Base-by-base conservation (phyloP, 2,329 filamentous ascomycete genomes). In the Penicillium vulpinum region DNA sequence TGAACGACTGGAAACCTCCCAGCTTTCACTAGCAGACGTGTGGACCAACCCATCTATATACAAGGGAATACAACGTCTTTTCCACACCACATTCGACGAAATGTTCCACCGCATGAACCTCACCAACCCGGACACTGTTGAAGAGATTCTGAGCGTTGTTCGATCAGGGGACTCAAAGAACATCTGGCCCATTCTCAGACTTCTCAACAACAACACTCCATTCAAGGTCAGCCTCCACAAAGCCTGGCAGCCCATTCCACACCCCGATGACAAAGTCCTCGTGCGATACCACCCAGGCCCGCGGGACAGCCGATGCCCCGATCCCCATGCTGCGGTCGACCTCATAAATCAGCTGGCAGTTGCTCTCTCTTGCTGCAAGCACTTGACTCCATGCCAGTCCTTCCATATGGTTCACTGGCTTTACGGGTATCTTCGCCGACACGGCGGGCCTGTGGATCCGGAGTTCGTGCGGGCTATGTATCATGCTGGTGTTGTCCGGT, bases 391-490 rank as follows among this genome's bases (percentile, higher is more conserved):
- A 0, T 73, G 74, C n/a, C 68, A 70, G 11, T 74, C 80, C 0
- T 80, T 77, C 56, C 69, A 75, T n/a, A 63, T 78, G 28, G 76
- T 83, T 8, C 74, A 77, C 61, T 77, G 77, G 68, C 76, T 79
- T 51, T 83, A 80, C 62, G 63, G 68, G 7, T 80, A 76, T 60
- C 71, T 84, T 4, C 66, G 70, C 22, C 69, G 70, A 24, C 73
- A 78, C 43, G 61, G 72, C 46, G 78, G 76, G 9, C 77, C 77
- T 2, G 66, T 83, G 16, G 68, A 70, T 18, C 72, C 76, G 1
- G 60, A 73, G 3, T 69, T 85, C 56, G 76, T 75, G 7, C 75
- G 78, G 31, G 80, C 82, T 0, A 62, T 85, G 64, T 81, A 82
- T 55, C 73, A 78, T 61, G 77, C 79, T 22, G 81, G 79, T 16